Evolutionary conservation across 495 filamentous ascomycete genomes (phyloP), one percentile per base, ranked within the genome.

Genomic region (Aspergillus wentii): DNA sequence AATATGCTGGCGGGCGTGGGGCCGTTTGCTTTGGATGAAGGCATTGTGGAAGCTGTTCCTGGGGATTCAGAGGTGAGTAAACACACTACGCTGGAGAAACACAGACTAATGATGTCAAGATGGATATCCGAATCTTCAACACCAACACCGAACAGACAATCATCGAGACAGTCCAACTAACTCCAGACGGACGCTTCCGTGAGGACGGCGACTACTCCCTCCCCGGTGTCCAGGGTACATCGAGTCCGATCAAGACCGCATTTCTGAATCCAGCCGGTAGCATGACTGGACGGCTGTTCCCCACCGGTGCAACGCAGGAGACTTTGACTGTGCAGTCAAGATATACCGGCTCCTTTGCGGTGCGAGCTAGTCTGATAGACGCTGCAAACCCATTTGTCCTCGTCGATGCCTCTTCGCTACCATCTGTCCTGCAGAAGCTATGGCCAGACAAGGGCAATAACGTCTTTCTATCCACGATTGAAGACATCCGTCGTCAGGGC

Each of bases 1-100:
- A 68, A 66, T 36, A 66, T 68, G 27, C 52, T 52, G 2, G 51
- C 62, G 18, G 64, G 62, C 0, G 54, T 66, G 0, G 64, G 52
- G 0, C 58, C 58, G 8, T 68, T 68, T 41, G 47, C 58, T 1
- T 27, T 66, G 11, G 58, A 68, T 28, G 58, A 66, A 21, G 54
- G 54, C 0, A 28, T 68, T 10, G 52, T 62, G 8, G 43, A 5
- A 8, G 42, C 42, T 7, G n/a, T n/a, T n/a, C n/a, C n/a, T n/a
- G n/a, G n/a, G n/a, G n/a, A n/a, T n/a, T n/a, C n/a, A n/a, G n/a
- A n/a, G n/a, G n/a, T n/a, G n/a, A n/a, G n/a, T n/a, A n/a, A n/a
- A n/a, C n/a, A 32, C 14, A 17, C 20, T 9, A 23, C 17, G 45
- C 37, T 2, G 50, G 50, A 5, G 44, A 59, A 37, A 37, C 33